Percentiles rank a stretch among this genome's conserved stretches.
These are phyloP conservation scores for Malassezia sympodialis DNA, from an alignment of 1,284 basidiomycete genomes.

Conservation along the genomic window DNA sequence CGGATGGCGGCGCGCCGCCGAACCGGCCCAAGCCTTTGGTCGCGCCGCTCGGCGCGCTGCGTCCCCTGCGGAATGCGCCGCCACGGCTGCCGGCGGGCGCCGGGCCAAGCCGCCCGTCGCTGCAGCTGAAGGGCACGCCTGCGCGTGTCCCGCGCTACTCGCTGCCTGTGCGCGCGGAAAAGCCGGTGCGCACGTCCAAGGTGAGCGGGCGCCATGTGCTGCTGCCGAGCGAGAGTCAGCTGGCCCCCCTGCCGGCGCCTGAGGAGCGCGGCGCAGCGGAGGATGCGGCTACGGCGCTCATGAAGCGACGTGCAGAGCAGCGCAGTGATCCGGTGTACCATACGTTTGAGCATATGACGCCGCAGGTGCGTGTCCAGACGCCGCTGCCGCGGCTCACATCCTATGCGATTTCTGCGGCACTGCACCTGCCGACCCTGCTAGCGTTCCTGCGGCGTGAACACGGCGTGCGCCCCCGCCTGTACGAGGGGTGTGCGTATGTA, in stretches of 20 bases:
- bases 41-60: slow-evolving; percentile 4
- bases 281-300: slow-evolving; percentile 18
- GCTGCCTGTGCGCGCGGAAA: slow-evolving; percentile 43
- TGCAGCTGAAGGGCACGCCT: slow-evolving; percentile 41
- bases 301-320: slow-evolving; percentile 5
- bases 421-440: slow-evolving; percentile 40
- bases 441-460: slow-evolving; percentile 80
- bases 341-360: slow-evolving; percentile 44
- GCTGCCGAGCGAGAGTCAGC: slow-evolving; percentile 80
- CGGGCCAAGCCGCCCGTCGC: slow-evolving; percentile 1
- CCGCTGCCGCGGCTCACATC: slow-evolving; percentile 49
- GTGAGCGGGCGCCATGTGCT: slow-evolving; percentile 83
- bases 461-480: slow-evolving; percentile 75
- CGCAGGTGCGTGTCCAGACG: slow-evolving; percentile 29
- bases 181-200: slow-evolving; percentile 69
- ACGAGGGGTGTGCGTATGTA: slow-evolving; percentile 84
- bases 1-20: background rate
- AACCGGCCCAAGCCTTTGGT: background rate
- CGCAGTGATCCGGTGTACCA: slow-evolving; percentile 40
- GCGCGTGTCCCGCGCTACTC: slow-evolving; percentile 41
- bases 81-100: slow-evolving; percentile 13
- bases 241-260: slow-evolving; percentile 58
- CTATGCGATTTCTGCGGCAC: slow-evolving; percentile 71
- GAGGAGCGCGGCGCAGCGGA: slow-evolving; percentile 37
- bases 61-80: slow-evolving; percentile 5